Conservation (phyloP, 1,139 yeast genomes). For the Yamadazyma kanchanaburiensis region DNA sequence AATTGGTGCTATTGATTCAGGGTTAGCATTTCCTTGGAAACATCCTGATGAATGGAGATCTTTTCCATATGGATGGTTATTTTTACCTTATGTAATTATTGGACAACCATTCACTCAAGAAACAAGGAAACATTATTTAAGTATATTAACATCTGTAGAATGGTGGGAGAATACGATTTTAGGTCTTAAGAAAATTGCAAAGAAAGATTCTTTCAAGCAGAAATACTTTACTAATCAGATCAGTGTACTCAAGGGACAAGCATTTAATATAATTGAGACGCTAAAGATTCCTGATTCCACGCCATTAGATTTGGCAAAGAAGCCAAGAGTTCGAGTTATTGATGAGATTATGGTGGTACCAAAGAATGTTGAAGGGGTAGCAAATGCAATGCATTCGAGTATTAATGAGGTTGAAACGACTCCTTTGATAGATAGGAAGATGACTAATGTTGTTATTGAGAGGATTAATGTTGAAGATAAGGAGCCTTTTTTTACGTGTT, state of each 20-base stretch:
- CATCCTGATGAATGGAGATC: constrained; percentile 84
- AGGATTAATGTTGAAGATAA: constrained; percentile 53
- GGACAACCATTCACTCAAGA: constrained; percentile 64
- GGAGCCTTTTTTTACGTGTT: constrained; percentile 73
- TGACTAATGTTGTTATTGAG: constrained; percentile 38
- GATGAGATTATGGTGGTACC: constrained; percentile 67
- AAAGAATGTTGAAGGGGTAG: constrained; percentile 13
- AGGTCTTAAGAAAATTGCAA: constrained; percentile 46
- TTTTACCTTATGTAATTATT: constrained; percentile 58
- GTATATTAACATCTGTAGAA: constrained; percentile 52
- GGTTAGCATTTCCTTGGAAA: constrained; percentile 77
- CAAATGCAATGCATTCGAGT: constrained; percentile 4
- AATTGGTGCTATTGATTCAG: constrained; percentile 76
- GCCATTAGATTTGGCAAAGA: constrained; percentile 62
- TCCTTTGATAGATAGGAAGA: constrained; percentile 6
- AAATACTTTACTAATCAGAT: constrained; percentile 68
- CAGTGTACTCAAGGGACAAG: constrained; percentile 75
- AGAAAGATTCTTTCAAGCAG: constrained; percentile 62
- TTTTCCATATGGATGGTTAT: constrained; percentile 78
- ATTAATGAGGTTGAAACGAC: constrained; percentile 5
- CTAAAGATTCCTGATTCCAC: constrained; percentile 58
- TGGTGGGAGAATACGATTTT: constrained; percentile 72
- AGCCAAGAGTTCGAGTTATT: constrained; percentile 55
- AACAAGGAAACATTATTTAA: constrained; percentile 57
- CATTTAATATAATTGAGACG: constrained; percentile 70